Base-by-base conservation (phyloP, 2,329 filamentous ascomycete species). In the Aspergillus neoniger region DNA sequence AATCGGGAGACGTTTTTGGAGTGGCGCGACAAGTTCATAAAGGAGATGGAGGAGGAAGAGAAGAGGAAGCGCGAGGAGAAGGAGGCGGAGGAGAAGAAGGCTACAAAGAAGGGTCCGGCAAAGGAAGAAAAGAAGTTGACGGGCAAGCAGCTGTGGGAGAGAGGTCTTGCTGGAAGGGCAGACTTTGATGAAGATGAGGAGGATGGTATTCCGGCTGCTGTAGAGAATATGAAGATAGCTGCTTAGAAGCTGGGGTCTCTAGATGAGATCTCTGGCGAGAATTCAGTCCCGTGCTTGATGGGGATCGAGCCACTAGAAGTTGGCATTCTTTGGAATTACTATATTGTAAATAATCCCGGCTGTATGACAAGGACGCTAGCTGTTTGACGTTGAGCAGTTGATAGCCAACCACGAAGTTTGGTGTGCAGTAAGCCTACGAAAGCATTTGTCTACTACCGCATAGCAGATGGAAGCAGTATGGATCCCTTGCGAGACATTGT, bases 1-100 rank as follows among this genome's bases (percentile, higher is more conserved):
- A 98, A 88, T n/a, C 83, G 87, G 21, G 92, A 96, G 79, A 88
- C 87, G 0, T 99, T 98, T 72, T 73, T 91, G 67, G 86, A 85
- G 67, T 99, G 95, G 95, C 84, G 91, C 58, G 88, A 88, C 41
- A 85, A 77, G 9, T 99, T 98, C 73, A 74, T 86, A 63, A 81
- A 83, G 72, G 95, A 98, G 81, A 88, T 94, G 86, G 88, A 89
- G 72, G 93, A 95, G 71, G 80, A 84, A 72, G 85, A 87, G 67
- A 77, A 80, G 67, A 83, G 79, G 67, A 85, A 88, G 65, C 82
- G 83, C 69, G 89, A 91, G 75, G 91, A 94, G 72, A 85, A 84
- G 65, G 91, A 94, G 68, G 86, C 91, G 65, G 82, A 88, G 36
- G 92, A 93, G 53, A 93, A 96, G 79, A 86, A 91, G 79, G 92